A percentile compares a stretch with the other conserved stretches of the same genome.
phyloP scores from a whole-genome alignment of 495 filamentous ascomycete species.

The Penicillium tannophilum region DNA sequence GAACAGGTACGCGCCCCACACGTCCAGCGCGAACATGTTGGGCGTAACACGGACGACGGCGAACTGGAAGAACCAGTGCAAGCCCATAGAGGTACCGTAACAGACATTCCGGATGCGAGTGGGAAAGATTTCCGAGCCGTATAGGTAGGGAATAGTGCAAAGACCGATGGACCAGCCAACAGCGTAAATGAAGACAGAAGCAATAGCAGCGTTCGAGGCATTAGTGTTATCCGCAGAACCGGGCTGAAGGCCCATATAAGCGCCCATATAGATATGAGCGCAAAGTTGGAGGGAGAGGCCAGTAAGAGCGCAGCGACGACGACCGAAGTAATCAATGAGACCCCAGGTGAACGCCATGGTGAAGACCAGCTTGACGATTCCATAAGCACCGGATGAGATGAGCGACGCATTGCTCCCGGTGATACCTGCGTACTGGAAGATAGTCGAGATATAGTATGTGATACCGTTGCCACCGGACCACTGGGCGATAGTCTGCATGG shows the following conservation, averaged over 20 bases:
- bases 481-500: constrained; percentile 49
- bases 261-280: constrained; percentile 46
- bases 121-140: constrained; percentile 52
- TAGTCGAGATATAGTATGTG: constrained; percentile 48
- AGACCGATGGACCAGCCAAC: constrained; percentile 54
- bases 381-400: constrained; percentile 48
- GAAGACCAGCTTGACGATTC: constrained; percentile 48
- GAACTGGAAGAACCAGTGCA: constrained; percentile 55
- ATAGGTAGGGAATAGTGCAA: constrained; percentile 51
- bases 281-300: constrained; percentile 42
- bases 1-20: constrained; percentile 52
- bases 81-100: constrained; percentile 46
- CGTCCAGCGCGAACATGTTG: constrained; percentile 47
- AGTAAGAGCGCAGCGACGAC: constrained; percentile 39
- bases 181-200: constrained; percentile 50
- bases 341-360: constrained; percentile 52
- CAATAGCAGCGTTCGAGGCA: constrained; percentile 47
- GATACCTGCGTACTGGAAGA: constrained; percentile 46
- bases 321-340: constrained; percentile 47
- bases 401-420: constrained; percentile 31
- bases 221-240: constrained; percentile 34
- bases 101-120: constrained; percentile 47
- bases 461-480: constrained; percentile 53
- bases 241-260: constrained; percentile 46
- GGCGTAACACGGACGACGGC: constrained; percentile 51